A percentile compares a stretch with the other conserved stretches of the same genome.
These are phyloP conservation scores for Suillus ampliporus DNA, from an alignment of 768 basidiomycete genomes.

Conservation along the genomic window DNA sequence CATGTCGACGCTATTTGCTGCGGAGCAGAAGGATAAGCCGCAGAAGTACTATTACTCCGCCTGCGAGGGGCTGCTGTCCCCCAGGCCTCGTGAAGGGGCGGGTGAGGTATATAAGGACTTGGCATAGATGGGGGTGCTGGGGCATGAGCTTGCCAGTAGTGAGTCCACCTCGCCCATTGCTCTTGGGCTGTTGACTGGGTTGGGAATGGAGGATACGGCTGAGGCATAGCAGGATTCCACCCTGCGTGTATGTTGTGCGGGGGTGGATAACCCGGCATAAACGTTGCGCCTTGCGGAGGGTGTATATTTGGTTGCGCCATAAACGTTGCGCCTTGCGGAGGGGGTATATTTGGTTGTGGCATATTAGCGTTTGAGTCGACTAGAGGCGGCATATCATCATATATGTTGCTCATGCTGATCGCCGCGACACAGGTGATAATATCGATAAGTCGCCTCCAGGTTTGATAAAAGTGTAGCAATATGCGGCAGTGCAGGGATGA, in stretches of 20 bases:
- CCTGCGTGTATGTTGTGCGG: constrained; percentile 17
- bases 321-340: constrained; percentile 26
- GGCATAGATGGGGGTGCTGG: constrained; percentile 25
- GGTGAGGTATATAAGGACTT: constrained; percentile 38
- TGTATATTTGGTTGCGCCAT: constrained; percentile 26
- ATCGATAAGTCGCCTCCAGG: background rate
- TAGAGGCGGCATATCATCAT: constrained; percentile 33
- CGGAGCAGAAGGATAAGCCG: constrained; percentile 9
- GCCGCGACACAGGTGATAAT: constrained; percentile 8
- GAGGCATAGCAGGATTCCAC: constrained; percentile 16
- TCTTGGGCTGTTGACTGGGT: constrained; percentile 13
- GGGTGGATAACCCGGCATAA: constrained; percentile 18
- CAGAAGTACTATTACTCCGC: constrained; percentile 12
- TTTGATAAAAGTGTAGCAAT: background rate
- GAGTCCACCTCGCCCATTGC: constrained; percentile 15
- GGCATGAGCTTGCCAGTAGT: constrained; percentile 13
- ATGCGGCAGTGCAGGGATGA: background rate
- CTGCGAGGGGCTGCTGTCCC: constrained; percentile 15
- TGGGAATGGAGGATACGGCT: background rate
- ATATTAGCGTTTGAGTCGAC: constrained; percentile 25
- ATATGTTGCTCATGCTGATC: constrained; percentile 16
- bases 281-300: constrained; percentile 28
- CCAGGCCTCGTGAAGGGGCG: constrained; percentile 15
- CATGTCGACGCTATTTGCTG: constrained; percentile 16
- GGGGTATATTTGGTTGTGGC: constrained; percentile 25